Conservation (phyloP, 495 filamentous ascomycete species). For the Penicillium alfredii region DNA sequence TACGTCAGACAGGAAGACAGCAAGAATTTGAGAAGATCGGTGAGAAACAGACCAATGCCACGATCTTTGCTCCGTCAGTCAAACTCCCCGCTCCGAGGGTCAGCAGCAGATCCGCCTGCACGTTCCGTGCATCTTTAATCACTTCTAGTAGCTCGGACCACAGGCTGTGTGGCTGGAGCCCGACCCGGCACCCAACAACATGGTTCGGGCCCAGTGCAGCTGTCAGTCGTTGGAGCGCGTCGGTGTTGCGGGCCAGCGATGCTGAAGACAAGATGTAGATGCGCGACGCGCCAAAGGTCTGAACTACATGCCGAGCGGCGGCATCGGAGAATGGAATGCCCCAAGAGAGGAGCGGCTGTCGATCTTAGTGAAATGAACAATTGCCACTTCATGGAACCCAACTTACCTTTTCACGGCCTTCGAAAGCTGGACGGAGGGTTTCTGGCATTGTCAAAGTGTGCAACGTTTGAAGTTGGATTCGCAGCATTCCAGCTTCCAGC, state of each 20-base stretch:
- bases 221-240: conserved; percentile 40
- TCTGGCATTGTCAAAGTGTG: no score
- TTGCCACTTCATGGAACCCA: no score
- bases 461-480: no score
- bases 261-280: conserved; percentile 57
- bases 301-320: conserved; percentile 41
- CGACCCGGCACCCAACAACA: conserved; percentile 47
- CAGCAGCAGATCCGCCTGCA: conserved; percentile 49
- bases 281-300: conserved; percentile 46
- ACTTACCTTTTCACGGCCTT: conserved; percentile 26
- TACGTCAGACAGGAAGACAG: background rate
- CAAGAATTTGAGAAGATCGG: no score
- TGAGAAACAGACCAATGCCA: conserved; percentile 43
- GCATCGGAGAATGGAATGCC: conserved; percentile 48
- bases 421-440: conserved; percentile 36
- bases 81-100: conserved; percentile 58
- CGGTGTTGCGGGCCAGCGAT: conserved; percentile 51
- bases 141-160: conserved; percentile 56
- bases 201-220: conserved; percentile 37
- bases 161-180: conserved; percentile 55
- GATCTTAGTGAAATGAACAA: no score
- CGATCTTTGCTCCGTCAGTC: conserved; percentile 57
- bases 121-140: conserved; percentile 39
- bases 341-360: conserved; percentile 46
- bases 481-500: no score